These are phyloP conservation scores for Microstegium vimineum DNA, from an alignment of 176 grass and related monocot genomes.

Conservation along the genomic window DNA sequence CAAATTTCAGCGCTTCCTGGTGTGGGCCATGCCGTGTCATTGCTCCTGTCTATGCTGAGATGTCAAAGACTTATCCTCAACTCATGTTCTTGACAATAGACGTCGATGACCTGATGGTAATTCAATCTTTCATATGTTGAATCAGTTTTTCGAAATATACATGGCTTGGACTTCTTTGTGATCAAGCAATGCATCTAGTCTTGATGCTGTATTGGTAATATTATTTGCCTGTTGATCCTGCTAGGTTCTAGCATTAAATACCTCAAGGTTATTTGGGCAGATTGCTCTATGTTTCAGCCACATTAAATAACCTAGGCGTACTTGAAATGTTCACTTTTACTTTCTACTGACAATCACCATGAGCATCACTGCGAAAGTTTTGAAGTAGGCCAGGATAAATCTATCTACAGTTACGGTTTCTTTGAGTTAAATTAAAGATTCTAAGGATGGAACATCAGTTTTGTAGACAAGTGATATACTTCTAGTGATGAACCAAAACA, in stretches of 20 bases:
- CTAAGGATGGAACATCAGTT: neutral
- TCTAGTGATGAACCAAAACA: neutral
- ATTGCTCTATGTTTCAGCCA: neutral
- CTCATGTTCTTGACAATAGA: constrained; percentile 77
- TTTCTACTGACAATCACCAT: neutral
- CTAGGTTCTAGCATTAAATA: neutral
- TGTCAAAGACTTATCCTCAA: constrained; percentile 79
- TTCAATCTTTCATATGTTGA: neutral
- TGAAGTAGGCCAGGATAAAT: neutral
- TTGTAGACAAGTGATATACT: neutral
- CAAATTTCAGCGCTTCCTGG: constrained; percentile 85
- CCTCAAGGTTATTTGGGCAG: neutral
- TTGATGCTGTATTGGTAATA: neutral
- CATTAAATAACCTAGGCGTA: neutral
- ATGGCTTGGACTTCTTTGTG: neutral
- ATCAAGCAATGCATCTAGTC: neutral
- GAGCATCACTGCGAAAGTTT: neutral
- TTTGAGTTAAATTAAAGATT: neutral
- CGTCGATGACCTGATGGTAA: constrained; percentile 78
- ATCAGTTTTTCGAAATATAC: neutral
- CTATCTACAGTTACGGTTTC: neutral
- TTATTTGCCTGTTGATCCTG: neutral
- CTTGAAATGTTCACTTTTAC: neutral
- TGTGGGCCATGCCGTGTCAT: constrained; percentile 78
- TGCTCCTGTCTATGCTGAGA: constrained; percentile 60